phyloP scores from a whole-genome alignment of 306 rosid genomes.

The Purshia tridentata region DNA sequence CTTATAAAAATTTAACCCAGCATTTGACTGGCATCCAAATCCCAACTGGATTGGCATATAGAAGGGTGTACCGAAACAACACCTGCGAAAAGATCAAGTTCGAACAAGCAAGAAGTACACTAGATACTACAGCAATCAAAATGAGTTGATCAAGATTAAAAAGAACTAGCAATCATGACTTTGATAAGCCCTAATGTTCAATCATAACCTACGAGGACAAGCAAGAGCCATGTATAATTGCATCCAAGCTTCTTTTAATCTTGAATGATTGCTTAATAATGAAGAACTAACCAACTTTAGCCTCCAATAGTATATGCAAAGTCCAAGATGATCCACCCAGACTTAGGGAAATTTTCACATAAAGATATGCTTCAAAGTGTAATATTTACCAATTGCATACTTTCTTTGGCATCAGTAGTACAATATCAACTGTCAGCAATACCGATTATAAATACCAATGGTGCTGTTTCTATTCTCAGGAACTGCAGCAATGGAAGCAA shows the following conservation, averaged over 20 bases:
- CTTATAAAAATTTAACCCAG: neutral
- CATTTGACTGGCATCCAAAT: neutral
- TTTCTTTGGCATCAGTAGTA: neutral
- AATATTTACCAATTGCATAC: neutral
- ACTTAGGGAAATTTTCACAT: neutral
- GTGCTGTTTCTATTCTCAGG: neutral
- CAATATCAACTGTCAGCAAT: neutral
- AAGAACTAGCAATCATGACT: neutral
- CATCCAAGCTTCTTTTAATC: constrained; percentile 1
- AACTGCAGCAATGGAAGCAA: neutral
- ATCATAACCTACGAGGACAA: neutral
- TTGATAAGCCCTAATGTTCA: neutral
- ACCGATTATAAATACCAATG: neutral
- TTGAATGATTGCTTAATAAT: neutral
- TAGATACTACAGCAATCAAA: neutral
- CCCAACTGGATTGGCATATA: neutral
- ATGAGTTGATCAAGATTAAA: neutral
- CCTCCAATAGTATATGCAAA: neutral
- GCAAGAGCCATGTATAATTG: neutral
- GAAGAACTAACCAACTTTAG: neutral
- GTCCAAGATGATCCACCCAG: neutral
- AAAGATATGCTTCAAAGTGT: neutral
- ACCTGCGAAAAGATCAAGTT: neutral
- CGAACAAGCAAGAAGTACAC: neutral
- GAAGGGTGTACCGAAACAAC: neutral